A percentile compares a stretch with the other conserved stretches of the same genome.
These are phyloP conservation scores for Fraxinus baroniana DNA, from an alignment of 305 asterid species.

Conservation along the genomic window DNA sequence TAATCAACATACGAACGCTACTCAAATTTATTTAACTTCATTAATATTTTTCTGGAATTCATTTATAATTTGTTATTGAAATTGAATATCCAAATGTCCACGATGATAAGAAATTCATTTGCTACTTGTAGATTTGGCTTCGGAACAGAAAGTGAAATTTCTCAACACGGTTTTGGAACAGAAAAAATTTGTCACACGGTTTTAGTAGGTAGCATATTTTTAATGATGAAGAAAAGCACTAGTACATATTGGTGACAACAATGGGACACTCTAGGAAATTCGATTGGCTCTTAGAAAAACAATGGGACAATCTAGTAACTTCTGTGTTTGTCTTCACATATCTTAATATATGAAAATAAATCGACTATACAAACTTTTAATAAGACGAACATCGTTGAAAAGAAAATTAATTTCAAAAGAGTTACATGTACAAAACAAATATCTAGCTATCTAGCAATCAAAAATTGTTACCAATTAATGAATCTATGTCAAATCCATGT, in stretches of 20 bases:
- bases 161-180: too few relatives aligned
- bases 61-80: background rate
- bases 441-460: background rate
- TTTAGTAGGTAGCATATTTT: slow-evolving; percentile 25
- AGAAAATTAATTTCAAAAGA: background rate
- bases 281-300: background rate
- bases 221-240: background rate
- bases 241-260: background rate
- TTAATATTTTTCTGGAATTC: background rate
- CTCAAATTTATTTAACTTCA: background rate
- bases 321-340: background rate
- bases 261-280: slow-evolving; percentile 19
- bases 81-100: background rate
- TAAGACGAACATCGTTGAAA: background rate
- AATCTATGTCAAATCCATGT: background rate
- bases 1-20: background rate
- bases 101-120: background rate
- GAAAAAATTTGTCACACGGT: slow-evolving; percentile 25
- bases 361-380: background rate
- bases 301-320: background rate
- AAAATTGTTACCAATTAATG: background rate
- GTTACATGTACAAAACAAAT: background rate
- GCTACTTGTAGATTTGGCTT: background rate
- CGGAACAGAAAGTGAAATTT: background rate
- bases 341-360: background rate